Evolutionary conservation across 2,329 filamentous ascomycete species (phyloP).

Genomic region (Aphanocladium album): DNA sequence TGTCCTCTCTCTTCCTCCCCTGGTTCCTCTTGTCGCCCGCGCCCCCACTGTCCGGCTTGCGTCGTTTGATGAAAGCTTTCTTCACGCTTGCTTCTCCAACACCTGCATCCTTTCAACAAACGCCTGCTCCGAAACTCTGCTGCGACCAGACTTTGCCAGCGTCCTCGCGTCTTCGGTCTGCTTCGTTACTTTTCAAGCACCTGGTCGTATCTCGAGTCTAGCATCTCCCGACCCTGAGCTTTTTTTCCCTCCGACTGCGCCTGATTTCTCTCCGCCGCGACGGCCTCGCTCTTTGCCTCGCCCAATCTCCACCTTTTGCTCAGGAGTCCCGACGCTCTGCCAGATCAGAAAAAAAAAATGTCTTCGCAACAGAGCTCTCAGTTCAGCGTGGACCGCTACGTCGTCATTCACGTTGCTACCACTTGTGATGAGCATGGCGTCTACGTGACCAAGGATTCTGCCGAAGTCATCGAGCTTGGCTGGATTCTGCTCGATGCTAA

Average conservation of each 20-base stretch:
- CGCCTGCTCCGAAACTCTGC: not conserved
- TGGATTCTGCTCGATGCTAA: slow-evolving; percentile 96
- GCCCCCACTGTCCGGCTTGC: slow-evolving; percentile 1
- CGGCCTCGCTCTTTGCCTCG: slow-evolving; percentile 12
- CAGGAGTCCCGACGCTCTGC: slow-evolving; percentile 19
- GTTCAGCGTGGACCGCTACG: slow-evolving; percentile 86
- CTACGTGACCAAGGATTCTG: slow-evolving; percentile 98
- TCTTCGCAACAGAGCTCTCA: slow-evolving; percentile 43
- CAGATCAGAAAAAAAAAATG: slow-evolving; percentile 27
- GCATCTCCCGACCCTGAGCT: slow-evolving; percentile 14
- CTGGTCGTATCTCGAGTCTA: not conserved
- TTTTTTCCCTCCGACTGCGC: slow-evolving; percentile 13
- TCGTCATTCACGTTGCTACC: slow-evolving; percentile 96
- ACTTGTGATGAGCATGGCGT: slow-evolving; percentile 99
- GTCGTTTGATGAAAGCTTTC: slow-evolving; percentile 8
- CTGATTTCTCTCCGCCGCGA: slow-evolving; percentile 4
- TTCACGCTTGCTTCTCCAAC: slow-evolving; percentile 3
- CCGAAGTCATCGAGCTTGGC: slow-evolving; percentile 97
- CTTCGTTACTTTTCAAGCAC: not conserved
- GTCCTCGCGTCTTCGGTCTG: not conserved
- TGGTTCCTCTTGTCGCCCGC: not conserved
- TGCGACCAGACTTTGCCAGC: not conserved
- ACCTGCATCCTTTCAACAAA: slow-evolving; percentile 3
- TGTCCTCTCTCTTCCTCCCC: slow-evolving; percentile 6
- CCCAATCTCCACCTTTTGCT: slow-evolving; percentile 18